Evolutionary conservation across 208 protist genomes (phyloP).

Genomic region (Trypanosoma theileri): DNA sequence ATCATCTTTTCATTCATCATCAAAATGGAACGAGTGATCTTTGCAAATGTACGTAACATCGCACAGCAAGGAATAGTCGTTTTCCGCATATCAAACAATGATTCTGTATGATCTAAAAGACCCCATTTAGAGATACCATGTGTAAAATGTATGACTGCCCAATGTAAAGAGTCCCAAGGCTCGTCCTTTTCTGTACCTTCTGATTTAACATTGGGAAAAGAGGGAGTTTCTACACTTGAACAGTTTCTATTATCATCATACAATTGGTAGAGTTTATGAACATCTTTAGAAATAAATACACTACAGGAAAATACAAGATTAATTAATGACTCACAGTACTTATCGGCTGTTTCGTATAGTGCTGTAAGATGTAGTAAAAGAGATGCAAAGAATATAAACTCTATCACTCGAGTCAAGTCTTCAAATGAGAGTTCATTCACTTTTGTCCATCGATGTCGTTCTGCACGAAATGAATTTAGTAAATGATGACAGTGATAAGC

Average conservation of each 20-base stretch:
- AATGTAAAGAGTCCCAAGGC: constrained; percentile 49
- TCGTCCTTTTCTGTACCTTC: constrained; percentile 4
- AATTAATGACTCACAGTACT: constrained; percentile 66
- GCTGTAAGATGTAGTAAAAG: constrained; percentile 71
- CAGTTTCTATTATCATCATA: not conserved
- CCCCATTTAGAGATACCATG: constrained; percentile 59
- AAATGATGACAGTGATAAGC: constrained; percentile 80
- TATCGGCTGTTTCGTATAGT: constrained; percentile 57
- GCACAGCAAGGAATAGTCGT: constrained; percentile 31
- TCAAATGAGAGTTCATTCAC: constrained; percentile 6
- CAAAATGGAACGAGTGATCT: constrained; percentile 11
- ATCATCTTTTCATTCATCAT: constrained; percentile 8
- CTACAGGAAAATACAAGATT: constrained; percentile 52
- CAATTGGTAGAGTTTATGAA: constrained; percentile 3
- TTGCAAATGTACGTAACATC: constrained; percentile 48
- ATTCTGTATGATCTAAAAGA: constrained; percentile 48
- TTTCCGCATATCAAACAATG: constrained; percentile 29
- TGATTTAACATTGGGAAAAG: not conserved
- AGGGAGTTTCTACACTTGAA: too few species aligned
- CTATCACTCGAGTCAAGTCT: constrained; percentile 27
- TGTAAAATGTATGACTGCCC: constrained; percentile 64
- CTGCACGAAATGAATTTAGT: constrained; percentile 36
- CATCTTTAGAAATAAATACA: constrained; percentile 60
- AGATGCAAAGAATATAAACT: constrained; percentile 41
- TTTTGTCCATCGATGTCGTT: constrained; percentile 16